Conservation (phyloP, 192 early-diverging fungal genomes). For the Dissophora globulifera region DNA sequence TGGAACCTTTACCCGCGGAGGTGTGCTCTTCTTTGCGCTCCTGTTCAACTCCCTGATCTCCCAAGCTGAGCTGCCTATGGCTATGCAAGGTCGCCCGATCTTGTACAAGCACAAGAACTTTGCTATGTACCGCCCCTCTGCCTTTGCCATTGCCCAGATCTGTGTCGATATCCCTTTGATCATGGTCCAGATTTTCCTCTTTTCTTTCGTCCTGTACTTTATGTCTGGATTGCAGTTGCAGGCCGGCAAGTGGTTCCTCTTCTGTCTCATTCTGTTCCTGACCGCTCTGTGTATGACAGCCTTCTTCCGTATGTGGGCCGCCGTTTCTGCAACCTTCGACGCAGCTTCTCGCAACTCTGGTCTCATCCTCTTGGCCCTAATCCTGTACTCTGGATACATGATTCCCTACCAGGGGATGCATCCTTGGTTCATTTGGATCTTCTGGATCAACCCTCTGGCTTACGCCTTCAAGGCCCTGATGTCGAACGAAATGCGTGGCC, state of each 20-base stretch:
- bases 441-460: constrained; percentile 72
- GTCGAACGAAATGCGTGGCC: constrained; percentile 72
- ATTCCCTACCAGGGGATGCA: constrained; percentile 70
- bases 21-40: constrained; percentile 76
- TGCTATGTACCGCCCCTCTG: constrained; percentile 72
- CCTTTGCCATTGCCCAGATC: constrained; percentile 67
- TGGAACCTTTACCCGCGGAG: constrained; percentile 85
- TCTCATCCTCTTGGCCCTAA: constrained; percentile 61
- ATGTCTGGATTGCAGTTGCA: constrained; percentile 65
- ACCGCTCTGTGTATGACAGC: constrained; percentile 66
- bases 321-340: constrained; percentile 60
- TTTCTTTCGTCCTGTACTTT: constrained; percentile 68
- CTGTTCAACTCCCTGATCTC: constrained; percentile 67
- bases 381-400: constrained; percentile 71
- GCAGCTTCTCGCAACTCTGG: constrained; percentile 65
- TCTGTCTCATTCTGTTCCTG: constrained; percentile 64
- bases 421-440: constrained; percentile 71
- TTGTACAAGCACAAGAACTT: constrained; percentile 85
- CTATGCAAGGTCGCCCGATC: constrained; percentile 78
- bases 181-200: constrained; percentile 62
- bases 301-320: constrained; percentile 70
- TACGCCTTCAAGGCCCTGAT: constrained; percentile 70
- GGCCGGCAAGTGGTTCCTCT: constrained; percentile 69
- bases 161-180: constrained; percentile 63
- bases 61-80: constrained; percentile 74